These are phyloP conservation scores for Rhodotorula taiwanensis DNA, from an alignment of 768 basidiomycete genomes.

Conservation along the genomic window DNA sequence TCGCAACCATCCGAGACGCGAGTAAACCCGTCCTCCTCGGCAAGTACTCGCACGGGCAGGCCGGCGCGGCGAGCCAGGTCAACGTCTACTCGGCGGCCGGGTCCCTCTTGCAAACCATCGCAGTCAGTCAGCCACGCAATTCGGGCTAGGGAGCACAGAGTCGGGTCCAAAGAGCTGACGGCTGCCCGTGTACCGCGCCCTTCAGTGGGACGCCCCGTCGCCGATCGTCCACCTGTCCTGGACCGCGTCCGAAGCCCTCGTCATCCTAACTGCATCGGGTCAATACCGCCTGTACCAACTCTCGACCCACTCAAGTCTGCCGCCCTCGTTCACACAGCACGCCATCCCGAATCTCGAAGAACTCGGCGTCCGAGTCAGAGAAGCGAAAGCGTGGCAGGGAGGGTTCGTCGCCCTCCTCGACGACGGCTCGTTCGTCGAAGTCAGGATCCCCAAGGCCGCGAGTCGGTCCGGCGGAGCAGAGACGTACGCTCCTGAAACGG, in stretches of 20 bases:
- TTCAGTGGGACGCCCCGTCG: conserved; percentile 2
- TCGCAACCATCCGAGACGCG: conserved; percentile 81
- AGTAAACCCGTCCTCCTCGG: conserved; percentile 65
- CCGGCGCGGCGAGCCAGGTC: conserved; percentile 58
- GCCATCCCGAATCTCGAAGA: conserved; percentile 75
- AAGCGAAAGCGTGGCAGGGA: conserved; percentile 75
- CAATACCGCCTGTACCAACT: conserved; percentile 68
- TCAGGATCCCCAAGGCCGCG: conserved; percentile 57
- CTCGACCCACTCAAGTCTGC: conserved; percentile 44
- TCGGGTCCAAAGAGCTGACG: background rate
- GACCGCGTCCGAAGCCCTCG: conserved; percentile 64
- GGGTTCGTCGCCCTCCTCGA: conserved; percentile 85
- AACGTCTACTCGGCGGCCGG: conserved; percentile 83
- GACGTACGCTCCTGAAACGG: background rate
- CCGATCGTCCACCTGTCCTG: conserved; percentile 61
- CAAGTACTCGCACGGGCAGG: conserved; percentile 42
- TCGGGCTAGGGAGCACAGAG: too few relatives aligned
- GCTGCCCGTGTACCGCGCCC: background rate
- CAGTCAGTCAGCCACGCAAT: conserved; percentile 1
- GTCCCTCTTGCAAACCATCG: conserved; percentile 49
- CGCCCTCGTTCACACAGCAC: conserved; percentile 59
- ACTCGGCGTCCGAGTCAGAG: conserved; percentile 60
- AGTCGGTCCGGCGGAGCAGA: too few relatives aligned
- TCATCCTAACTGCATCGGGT: conserved; percentile 85
- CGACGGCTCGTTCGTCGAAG: conserved; percentile 67